Percentiles rank a stretch among this genome's conserved stretches.
These are phyloP conservation scores for Citropsis articulata DNA, from an alignment of 345 rosid species.

Conservation along the genomic window DNA sequence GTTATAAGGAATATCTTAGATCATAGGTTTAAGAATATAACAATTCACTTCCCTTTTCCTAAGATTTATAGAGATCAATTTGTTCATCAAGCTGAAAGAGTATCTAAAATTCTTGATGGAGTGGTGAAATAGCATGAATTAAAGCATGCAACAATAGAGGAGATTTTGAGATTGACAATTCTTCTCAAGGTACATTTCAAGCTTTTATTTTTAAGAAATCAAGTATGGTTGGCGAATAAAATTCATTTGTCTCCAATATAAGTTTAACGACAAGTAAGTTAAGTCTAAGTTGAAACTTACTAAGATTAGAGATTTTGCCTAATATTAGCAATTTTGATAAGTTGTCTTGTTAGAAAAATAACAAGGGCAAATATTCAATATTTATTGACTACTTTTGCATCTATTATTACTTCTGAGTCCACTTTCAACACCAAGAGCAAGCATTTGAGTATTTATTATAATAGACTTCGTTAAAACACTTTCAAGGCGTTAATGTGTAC, in stretches of 20 bases:
- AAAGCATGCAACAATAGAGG: not conserved
- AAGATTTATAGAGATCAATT: not conserved
- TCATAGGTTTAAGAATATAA: not conserved
- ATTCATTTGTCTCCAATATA: not conserved
- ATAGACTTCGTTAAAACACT: not conserved
- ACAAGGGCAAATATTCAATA: fast-evolving
- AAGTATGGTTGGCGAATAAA: not conserved
- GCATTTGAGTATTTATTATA: not conserved
- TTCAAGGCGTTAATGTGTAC: not conserved
- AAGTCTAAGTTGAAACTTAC: not conserved
- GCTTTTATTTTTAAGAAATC: no score
- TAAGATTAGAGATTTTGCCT: not conserved
- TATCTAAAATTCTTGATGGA: not conserved
- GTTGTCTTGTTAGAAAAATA: not conserved
- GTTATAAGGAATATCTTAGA: not conserved
- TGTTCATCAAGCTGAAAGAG: not conserved
- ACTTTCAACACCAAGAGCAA: not conserved
- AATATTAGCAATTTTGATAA: not conserved
- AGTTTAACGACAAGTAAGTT: not conserved
- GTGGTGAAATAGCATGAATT: not conserved
- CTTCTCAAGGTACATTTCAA: not conserved
- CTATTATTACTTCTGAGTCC: not conserved
- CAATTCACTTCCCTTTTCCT: not conserved
- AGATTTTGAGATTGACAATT: not conserved
- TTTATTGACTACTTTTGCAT: not conserved